A percentile compares a stretch with the other conserved stretches of the same genome.
Evolutionary conservation across 495 filamentous ascomycete species (phyloP).

Genomic region (Penicillium macrosclerotiorum): DNA sequence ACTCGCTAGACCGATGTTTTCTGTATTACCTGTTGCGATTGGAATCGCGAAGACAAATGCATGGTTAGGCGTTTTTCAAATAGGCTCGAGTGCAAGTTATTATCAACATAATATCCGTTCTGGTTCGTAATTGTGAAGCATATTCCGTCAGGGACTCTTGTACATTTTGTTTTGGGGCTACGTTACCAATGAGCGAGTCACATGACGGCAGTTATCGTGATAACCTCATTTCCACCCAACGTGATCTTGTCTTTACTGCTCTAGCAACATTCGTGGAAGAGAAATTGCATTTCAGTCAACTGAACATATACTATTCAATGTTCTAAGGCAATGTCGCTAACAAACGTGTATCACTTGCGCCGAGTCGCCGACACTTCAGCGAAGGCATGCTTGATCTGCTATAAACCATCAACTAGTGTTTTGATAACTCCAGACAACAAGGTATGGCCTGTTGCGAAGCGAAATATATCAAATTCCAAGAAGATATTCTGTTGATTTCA

Average conservation of each 20-base stretch:
- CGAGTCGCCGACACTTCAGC: slow-evolving; percentile 79
- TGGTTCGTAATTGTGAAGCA: no score
- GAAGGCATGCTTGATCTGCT: slow-evolving; percentile 87
- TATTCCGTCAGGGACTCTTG: not conserved
- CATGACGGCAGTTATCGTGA: slow-evolving; percentile 11
- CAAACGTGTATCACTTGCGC: slow-evolving; percentile 83
- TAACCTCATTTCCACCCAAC: slow-evolving; percentile 10
- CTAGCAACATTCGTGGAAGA: not conserved
- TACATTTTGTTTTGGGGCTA: no score
- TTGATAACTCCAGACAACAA: slow-evolving; percentile 89
- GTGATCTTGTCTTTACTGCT: not conserved
- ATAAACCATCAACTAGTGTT: slow-evolving; percentile 82
- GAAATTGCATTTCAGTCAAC: no score
- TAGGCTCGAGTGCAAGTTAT: not conserved
- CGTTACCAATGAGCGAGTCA: slow-evolving; percentile 10
- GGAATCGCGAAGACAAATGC: slow-evolving; percentile 25
- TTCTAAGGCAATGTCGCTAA: slow-evolving; percentile 52
- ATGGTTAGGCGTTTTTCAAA: slow-evolving; percentile 27
- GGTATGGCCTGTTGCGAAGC: slow-evolving; percentile 45
- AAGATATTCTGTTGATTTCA: not conserved
- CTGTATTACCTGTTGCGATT: slow-evolving; percentile 11
- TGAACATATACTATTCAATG: no score
- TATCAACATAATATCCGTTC: no score
- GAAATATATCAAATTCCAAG: not conserved
- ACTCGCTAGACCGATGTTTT: slow-evolving; percentile 11